Evolutionary conservation across 805 yeast species (phyloP).

Genomic region (Teunomyces lycoperdinae): DNA sequence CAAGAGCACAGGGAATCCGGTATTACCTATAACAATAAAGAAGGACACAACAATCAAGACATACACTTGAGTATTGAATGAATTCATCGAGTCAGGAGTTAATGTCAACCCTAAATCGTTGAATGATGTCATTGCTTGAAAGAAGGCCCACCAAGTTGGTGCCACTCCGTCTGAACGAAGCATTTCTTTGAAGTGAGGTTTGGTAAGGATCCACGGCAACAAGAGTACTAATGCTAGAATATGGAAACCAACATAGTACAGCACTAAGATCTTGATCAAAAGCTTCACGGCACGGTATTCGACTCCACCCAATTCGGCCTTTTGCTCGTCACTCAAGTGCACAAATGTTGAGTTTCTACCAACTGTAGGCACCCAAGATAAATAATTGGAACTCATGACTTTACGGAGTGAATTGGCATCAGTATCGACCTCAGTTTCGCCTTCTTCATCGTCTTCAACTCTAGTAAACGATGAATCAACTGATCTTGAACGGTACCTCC

Average conservation of each 20-base stretch:
- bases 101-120: slow-evolving; percentile 83
- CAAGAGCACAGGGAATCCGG: slow-evolving; percentile 86
- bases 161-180: slow-evolving; percentile 58
- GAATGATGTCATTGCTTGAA: slow-evolving; percentile 75
- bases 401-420: slow-evolving; percentile 13
- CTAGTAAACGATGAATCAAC: slow-evolving; percentile 9
- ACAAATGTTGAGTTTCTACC: slow-evolving; percentile 94
- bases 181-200: slow-evolving; percentile 38
- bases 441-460: slow-evolving; percentile 14
- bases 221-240: slow-evolving; percentile 50
- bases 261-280: slow-evolving; percentile 58
- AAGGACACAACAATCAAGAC: slow-evolving; percentile 61
- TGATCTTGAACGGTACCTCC: slow-evolving; percentile 10
- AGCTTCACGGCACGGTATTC: slow-evolving; percentile 89
- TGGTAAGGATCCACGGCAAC: slow-evolving; percentile 53
- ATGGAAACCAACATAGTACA: slow-evolving; percentile 78
- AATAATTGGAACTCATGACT: slow-evolving; percentile 57
- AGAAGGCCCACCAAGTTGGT: slow-evolving; percentile 93
- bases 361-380: slow-evolving; percentile 88
- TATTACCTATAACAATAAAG: slow-evolving; percentile 87
- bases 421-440: slow-evolving; percentile 10
- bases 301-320: slow-evolving; percentile 95
- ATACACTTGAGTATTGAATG: slow-evolving; percentile 64
- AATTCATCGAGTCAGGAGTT: slow-evolving; percentile 74
- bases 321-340: slow-evolving; percentile 75